phyloP scores from a whole-genome alignment of 306 rosid genomes.

The Inga oerstediana region DNA sequence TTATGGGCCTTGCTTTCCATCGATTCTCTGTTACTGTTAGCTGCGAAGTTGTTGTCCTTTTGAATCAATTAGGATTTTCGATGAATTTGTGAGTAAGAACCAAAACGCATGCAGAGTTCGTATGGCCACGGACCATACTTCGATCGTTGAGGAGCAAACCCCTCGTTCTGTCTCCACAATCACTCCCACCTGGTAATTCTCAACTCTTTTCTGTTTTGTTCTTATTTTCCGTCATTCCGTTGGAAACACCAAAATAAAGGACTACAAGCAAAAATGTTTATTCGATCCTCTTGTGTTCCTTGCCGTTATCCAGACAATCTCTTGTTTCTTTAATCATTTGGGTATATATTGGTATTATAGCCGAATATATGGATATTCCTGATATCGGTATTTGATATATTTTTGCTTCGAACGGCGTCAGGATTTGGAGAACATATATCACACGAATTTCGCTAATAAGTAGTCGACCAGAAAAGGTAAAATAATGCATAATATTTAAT shows the following conservation, averaged over 20 bases:
- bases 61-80: conserved; percentile 29
- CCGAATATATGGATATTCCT: neutral
- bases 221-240: neutral
- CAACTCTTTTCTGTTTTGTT: neutral
- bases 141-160: conserved; percentile 11
- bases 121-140: conserved; percentile 37
- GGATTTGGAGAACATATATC: neutral
- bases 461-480: conserved; percentile 5
- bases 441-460: neutral
- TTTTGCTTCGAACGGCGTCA: neutral
- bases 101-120: neutral
- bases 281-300: conserved; percentile 4
- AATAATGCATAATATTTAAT: neutral
- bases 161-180: conserved; percentile 36
- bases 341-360: neutral
- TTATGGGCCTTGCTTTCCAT: conserved; percentile 7
- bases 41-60: neutral
- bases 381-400: neutral
- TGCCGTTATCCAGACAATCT: neutral
- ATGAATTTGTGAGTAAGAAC: conserved; percentile 4
- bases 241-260: neutral
- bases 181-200: conserved; percentile 40
- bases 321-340: neutral
- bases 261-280: neutral
- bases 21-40: neutral